Evolutionary conservation across 768 basidiomycete species (phyloP).

Genomic region (Macrolepiota dolichaula): DNA sequence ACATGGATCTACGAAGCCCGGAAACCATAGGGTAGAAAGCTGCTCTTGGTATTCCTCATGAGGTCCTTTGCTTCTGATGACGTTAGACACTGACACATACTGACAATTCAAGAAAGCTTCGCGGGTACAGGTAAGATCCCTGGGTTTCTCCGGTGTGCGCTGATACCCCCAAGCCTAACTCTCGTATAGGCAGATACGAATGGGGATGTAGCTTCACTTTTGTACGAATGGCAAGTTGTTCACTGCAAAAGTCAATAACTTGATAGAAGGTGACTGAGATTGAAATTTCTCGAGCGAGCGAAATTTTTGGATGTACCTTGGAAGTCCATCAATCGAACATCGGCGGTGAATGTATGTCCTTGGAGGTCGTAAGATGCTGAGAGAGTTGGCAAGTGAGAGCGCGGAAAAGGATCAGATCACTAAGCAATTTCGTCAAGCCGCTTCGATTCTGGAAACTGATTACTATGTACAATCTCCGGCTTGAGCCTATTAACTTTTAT

Average conservation of each 20-base stretch:
- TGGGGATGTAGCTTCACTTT: background rate
- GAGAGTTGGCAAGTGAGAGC: background rate
- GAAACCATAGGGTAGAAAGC: background rate
- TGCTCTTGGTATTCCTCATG: background rate
- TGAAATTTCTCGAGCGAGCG: background rate
- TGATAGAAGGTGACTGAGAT: background rate
- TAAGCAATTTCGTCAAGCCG: background rate
- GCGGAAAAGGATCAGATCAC: background rate
- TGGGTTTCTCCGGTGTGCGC: background rate
- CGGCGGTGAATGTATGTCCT: background rate
- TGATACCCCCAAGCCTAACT: background rate
- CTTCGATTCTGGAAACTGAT: background rate
- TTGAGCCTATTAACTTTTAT: background rate
- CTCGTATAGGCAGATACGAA: background rate
- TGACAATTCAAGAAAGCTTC: constrained; percentile 7
- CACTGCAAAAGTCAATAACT: background rate
- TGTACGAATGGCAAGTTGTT: background rate
- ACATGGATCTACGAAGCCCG: background rate
- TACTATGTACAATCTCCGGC: background rate
- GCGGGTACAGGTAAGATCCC: background rate
- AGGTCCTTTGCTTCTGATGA: background rate
- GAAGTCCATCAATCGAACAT: background rate
- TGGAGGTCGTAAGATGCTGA: no score
- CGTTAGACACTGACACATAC: constrained; percentile 3
- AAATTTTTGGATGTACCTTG: background rate